These are phyloP conservation scores for Paramecium sexaurelia DNA, from an alignment of 73 alveolate species.

Conservation along the genomic window DNA sequence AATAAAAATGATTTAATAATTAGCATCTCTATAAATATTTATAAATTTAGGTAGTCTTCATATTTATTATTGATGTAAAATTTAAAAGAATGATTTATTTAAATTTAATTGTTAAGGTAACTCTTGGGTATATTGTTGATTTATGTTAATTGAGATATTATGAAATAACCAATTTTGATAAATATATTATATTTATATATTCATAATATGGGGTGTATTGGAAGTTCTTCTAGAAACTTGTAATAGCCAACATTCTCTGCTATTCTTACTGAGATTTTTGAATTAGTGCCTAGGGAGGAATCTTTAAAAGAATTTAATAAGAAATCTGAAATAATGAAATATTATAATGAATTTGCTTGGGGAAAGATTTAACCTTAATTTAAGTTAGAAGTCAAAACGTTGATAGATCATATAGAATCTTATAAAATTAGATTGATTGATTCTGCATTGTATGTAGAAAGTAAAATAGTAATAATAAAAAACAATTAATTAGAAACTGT, in stretches of 20 bases:
- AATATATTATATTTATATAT: background rate
- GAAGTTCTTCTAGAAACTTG: background rate
- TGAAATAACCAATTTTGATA: background rate
- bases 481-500: background rate
- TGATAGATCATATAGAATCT: constrained; percentile 43
- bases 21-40: too few species aligned
- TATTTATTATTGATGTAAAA: too few species aligned
- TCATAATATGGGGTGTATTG: constrained; percentile 34
- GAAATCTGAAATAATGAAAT: constrained; percentile 31
- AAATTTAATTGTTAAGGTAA: background rate
- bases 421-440: constrained; percentile 35
- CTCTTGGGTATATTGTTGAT: background rate
- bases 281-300: constrained; percentile 21
- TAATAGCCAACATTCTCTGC: constrained; percentile 44
- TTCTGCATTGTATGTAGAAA: constrained; percentile 45
- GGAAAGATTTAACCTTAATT: background rate
- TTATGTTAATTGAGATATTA: background rate
- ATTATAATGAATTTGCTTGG: constrained; percentile 34
- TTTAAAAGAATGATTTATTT: background rate
- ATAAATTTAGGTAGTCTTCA: too few species aligned
- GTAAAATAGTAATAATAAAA: background rate
- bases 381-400: constrained; percentile 1
- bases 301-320: background rate
- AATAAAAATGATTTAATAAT: too few species aligned
- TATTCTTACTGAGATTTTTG: background rate